Base-by-base conservation (phyloP, 2,329 filamentous ascomycete genomes). In the Grosmannia penicillata region DNA sequence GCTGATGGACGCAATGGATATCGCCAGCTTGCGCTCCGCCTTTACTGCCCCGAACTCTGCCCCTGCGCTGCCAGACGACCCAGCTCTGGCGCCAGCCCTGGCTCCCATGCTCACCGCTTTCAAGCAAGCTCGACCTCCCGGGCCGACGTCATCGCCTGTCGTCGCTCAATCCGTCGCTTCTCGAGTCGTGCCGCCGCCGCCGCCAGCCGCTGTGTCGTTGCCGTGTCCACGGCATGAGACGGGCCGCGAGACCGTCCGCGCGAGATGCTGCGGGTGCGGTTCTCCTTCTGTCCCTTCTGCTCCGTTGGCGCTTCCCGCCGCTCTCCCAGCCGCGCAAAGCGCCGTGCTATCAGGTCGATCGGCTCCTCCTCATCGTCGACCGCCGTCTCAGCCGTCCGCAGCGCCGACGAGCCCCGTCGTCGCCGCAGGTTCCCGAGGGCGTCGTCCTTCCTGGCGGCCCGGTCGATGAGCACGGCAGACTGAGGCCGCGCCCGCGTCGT, bases 131-230 rank as follows among this genome's bases (percentile, higher is more conserved):
- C 70, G 58, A 72, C 71, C 44, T 66, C 62, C 24, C 50, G 45
- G 10, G 49, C 53, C 33, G 36, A 10, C 1, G 33, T 43, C 32
- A 42, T 22, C 21, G 38, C 33, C 27, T 33, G 33, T 18, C 40
- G 59, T 50, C 68, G 67, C 51, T 72, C 63, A n/a, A 62, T 61
- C 50, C 63, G 65, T 49, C 68, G 63, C 51, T 64, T 60, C 51
- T 72, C 65, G 13, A 75, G 62, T 8, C 70, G 57, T 30, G 69
- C 71, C 37, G 71, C 58, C 10, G 69, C 71, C 1, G 70, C 70
- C 7, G 68, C 65, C 33, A 61, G 60, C 25, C 72, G 60, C 36
- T 70, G 66, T 4, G 66, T 62, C 8, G 70, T 60, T 11, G 75
- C 49, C 3, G 45, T 55, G n/a, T n/a, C n/a, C n/a, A n/a, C n/a